A percentile compares a stretch with the other conserved stretches of the same genome.
Conservation (phyloP, 2,329 filamentous ascomycete species). For the Trichoderma pleuroti region DNA sequence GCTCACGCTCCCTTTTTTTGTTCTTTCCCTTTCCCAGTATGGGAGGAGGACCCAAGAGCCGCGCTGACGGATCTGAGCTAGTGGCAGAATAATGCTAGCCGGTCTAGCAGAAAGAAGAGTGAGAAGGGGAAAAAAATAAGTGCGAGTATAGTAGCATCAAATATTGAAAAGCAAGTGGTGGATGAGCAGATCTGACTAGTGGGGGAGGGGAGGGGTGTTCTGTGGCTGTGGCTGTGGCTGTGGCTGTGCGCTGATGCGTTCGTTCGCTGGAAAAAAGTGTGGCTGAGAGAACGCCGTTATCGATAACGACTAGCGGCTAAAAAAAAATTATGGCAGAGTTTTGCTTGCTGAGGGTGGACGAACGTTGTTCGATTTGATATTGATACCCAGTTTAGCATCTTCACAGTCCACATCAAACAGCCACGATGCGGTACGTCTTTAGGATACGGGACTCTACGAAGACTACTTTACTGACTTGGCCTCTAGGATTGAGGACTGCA, state of each 20-base stretch:
- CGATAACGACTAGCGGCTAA: conserved; percentile 20
- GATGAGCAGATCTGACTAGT: background rate
- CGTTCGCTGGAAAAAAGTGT: background rate
- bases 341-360: conserved; percentile 5
- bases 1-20: background rate
- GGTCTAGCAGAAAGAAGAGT: background rate
- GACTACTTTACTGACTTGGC: background rate
- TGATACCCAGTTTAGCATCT: conserved; percentile 11
- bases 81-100: conserved; percentile 3
- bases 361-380: background rate
- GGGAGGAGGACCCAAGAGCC: conserved; percentile 3
- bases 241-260: background rate
- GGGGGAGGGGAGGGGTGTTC: background rate
- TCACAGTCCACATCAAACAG: conserved; percentile 16
- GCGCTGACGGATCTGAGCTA: conserved; percentile 12
- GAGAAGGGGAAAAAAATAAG: background rate
- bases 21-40: background rate
- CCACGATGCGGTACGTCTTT: conserved; percentile 19
- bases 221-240: background rate
- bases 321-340: conserved; percentile 19
- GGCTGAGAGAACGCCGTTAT: background rate
- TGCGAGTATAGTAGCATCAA: background rate
- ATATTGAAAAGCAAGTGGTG: background rate
- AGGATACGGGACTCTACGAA: background rate
- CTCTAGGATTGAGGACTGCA: conserved; percentile 43